Percentiles rank a stretch among this genome's conserved stretches.
These are phyloP conservation scores for Metschnikowia borealis DNA, from an alignment of 805 yeast genomes.

Conservation along the genomic window DNA sequence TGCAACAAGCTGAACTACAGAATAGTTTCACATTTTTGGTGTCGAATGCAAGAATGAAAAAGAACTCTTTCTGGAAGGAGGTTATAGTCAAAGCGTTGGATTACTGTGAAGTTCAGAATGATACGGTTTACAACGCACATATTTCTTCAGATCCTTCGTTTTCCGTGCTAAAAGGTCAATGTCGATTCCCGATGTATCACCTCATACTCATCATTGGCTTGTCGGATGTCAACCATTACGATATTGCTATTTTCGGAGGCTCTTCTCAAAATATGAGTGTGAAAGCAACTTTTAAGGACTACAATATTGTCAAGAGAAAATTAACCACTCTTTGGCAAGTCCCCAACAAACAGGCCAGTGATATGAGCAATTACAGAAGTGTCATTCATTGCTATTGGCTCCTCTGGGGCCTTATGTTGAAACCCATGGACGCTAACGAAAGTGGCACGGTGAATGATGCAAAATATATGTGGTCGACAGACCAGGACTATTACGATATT, in stretches of 20 bases:
- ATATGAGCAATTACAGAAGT: constrained; percentile 31
- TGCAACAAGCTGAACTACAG: constrained; percentile 69
- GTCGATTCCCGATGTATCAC: constrained; percentile 67
- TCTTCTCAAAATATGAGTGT: constrained; percentile 64
- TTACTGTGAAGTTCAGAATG: constrained; percentile 50
- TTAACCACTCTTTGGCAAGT: constrained; percentile 30
- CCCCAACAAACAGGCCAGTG: constrained; percentile 17
- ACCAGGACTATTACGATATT: constrained; percentile 33
- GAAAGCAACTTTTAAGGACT: constrained; percentile 33
- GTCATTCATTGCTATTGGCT: constrained; percentile 37
- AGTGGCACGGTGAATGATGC: constrained; percentile 12
- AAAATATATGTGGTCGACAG: constrained; percentile 29
- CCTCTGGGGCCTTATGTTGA: constrained; percentile 38
- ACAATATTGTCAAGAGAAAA: constrained; percentile 30
- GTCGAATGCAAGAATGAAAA: constrained; percentile 21
- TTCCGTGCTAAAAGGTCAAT: constrained; percentile 27
- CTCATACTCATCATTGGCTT: constrained; percentile 61
- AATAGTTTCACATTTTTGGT: constrained; percentile 37
- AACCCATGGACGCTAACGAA: constrained; percentile 19
- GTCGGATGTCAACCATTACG: constrained; percentile 69
- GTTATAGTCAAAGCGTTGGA: constrained; percentile 66
- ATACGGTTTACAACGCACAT: constrained; percentile 22
- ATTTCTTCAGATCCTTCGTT: constrained; percentile 8
- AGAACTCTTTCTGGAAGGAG: constrained; percentile 54
- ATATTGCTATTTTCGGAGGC: constrained; percentile 75